Evolutionary conservation across 2,329 filamentous ascomycete genomes (phyloP), one percentile per base, ranked within the genome.

Genomic region (Clarireedia paspali): DNA sequence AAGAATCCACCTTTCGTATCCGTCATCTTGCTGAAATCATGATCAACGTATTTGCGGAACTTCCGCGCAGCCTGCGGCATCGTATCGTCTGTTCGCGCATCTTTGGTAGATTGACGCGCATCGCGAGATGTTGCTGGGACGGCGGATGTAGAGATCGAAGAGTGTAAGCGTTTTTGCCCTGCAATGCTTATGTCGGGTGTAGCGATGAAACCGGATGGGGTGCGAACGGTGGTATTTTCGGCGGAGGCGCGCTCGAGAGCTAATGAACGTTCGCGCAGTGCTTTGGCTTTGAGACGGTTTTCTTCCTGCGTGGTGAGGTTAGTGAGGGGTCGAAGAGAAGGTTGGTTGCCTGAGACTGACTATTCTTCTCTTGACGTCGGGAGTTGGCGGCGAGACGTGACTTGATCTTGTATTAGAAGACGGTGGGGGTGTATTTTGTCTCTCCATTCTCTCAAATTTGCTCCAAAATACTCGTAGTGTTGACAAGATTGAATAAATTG

Each of bases 1-100:
- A 99, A 73, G 71, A 99, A 99, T 0, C 94, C 94, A 60, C 94
- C 94, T 69, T 96, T 96, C 0, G 92, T 97, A 70, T 99, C 94
- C 6, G 87, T 95, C 91, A 99, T 97, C 73, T 92, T 88, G 69
- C 88, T 92, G 73, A 99, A 94, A 71, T 99, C 94, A 74, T 96
- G 97, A 68, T 99, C 94, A 67, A 99, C 91, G 69, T 88, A 97
- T 70, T 94, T 92, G 59, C 88, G 84, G 64, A 97, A 96, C 67
- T 95, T 96, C 66, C 85, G 82, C 40, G 89, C 89, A 0, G 92
- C 87, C 55, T 84, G 84, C 50, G 34, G 26, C 12, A 64, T 64
- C 2, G 57, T 59, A 7, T 63, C 61, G 30, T 64, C 61, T 23
- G 53, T 50, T 9, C 52, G 57, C 1, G 47, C 46, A n/a, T 44